Evolutionary conservation across 371 early-diverging fungal genomes (phyloP), one percentile per base, ranked within the genome.

Genomic region (Actinomucor elegans): DNA sequence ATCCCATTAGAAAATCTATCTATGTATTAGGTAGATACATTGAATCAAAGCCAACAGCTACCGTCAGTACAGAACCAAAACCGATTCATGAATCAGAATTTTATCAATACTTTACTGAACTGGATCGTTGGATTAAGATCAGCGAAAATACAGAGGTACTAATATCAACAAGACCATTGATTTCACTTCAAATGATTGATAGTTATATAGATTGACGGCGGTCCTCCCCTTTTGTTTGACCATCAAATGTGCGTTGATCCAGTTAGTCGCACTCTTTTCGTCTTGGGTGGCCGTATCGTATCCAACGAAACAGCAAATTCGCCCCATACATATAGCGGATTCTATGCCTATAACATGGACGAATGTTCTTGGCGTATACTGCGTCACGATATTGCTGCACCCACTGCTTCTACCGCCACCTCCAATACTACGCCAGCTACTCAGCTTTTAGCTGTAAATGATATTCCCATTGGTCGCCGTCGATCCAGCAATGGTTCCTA

Each of bases 221-320:
- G 99, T 0, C 98, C 97, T 7, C 81, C 83, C 42, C 71, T 97
- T 6, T 75, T 96, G n/a, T 97, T 86, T 59, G 96, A 98, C 67
- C 90, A 96, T 62, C 96, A 98, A 75, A 94, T 99, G 94, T 86
- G 87, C 50, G 72, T 96, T 17, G 97, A 98, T 55, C 55, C 87
- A 1, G 66, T 76, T 3, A 57, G 67, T 12, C 79, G 85, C 45
- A 80, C 76, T 11, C 55, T 98, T 0, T 98, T 92, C 65, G 81
- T 95, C 4, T 96, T 94, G 75, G 98, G 98, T 31, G 98, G 98
- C 33, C 79, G 88, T 24, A 75, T 82, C 0, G 81, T 94, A 17
- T 71, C 67, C 23, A 59, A 66, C n/a, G 85, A 84, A 38, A 57
- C 82, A 27, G 80, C 77, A 48, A 61, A 81, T 23, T 80, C 79